A percentile compares a stretch with the other conserved stretches of the same genome.
phyloP scores from a whole-genome alignment of 306 rosid genomes.

The Carpinus viminea region DNA sequence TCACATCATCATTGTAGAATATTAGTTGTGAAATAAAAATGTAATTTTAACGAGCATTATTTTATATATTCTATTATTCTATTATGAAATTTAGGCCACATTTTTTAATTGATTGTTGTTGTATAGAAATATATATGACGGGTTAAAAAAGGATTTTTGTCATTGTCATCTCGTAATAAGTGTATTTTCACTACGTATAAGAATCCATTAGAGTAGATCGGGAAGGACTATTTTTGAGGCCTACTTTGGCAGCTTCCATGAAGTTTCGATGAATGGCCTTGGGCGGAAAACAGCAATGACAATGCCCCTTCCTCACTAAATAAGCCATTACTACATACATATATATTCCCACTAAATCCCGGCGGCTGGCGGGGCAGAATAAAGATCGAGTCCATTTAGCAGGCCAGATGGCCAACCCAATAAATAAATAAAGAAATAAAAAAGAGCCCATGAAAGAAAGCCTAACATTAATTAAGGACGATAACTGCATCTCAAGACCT shows the following conservation, averaged over 20 bases:
- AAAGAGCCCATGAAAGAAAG: neutral
- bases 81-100: no score
- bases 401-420: neutral
- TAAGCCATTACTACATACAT: neutral
- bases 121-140: neutral
- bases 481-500: neutral
- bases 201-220: conserved; percentile 30
- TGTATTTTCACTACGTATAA: conserved; percentile 35
- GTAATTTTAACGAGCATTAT: no score
- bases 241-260: conserved; percentile 44
- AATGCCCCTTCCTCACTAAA: conserved; percentile 9
- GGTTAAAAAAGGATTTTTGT: neutral
- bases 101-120: neutral
- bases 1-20: no score
- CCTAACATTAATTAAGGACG: neutral
- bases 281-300: conserved; percentile 7
- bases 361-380: neutral
- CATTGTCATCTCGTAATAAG: conserved; percentile 8
- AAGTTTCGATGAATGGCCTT: conserved; percentile 34
- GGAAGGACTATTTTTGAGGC: conserved; percentile 35
- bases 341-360: neutral
- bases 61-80: no score
- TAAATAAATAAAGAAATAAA: neutral
- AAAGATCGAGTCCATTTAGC: neutral
- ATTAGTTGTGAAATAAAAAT: no score